A percentile compares a stretch with the other conserved stretches of the same genome.
Conservation (phyloP, 441 rosid genomes). For the Syzygium syzygioides region DNA sequence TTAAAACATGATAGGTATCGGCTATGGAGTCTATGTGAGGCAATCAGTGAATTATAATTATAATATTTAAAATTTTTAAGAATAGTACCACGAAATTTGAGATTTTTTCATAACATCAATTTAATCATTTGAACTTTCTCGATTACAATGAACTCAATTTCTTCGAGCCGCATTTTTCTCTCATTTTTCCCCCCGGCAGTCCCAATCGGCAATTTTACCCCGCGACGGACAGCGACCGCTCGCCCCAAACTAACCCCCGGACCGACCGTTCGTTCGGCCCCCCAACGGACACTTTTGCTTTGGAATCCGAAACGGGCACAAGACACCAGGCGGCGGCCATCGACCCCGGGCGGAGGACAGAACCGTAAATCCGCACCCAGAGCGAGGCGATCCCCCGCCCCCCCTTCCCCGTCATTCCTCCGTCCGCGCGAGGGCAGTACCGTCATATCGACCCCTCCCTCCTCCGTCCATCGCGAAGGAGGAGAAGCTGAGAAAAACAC, state of each 20-base stretch:
- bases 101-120: too few relatives aligned
- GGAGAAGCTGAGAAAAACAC: neutral
- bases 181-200: neutral
- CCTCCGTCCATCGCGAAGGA: neutral
- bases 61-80: too few relatives aligned
- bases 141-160: neutral
- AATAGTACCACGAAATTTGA: too few relatives aligned
- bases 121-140: neutral
- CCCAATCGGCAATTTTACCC: neutral
- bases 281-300: conserved; percentile 31
- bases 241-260: conserved; percentile 5
- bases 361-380: conserved; percentile 12
- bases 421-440: neutral
- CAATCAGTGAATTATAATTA: too few relatives aligned
- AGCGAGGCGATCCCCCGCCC: neutral
- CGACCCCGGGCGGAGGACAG: neutral
- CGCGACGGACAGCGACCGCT: neutral
- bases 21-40: too few relatives aligned
- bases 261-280: conserved; percentile 17
- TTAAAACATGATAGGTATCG: neutral
- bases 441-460: neutral
- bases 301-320: neutral
- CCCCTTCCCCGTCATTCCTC: neutral
- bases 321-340: neutral
- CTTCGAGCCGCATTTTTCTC: neutral